These are phyloP conservation scores for Lasiosphaeria hispida DNA, from an alignment of 495 filamentous ascomycete genomes.

Conservation along the genomic window DNA sequence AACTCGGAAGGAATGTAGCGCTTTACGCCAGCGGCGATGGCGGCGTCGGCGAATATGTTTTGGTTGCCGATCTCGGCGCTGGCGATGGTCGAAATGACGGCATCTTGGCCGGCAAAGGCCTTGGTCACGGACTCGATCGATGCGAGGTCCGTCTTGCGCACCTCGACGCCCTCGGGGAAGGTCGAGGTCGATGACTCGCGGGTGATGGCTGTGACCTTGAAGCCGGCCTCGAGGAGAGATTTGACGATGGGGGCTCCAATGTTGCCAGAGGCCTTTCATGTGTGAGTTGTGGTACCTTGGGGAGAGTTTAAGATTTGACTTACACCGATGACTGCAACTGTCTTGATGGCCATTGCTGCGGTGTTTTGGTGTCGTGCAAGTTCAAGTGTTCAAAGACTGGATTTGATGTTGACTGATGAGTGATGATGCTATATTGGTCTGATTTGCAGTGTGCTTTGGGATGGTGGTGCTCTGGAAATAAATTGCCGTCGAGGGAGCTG, in stretches of 20 bases:
- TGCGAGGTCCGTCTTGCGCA: constrained; percentile 39
- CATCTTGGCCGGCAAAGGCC: constrained; percentile 51
- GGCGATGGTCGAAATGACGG: constrained; percentile 50
- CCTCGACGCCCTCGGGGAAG: constrained; percentile 31
- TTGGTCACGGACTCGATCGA: constrained; percentile 47
- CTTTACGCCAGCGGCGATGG: constrained; percentile 54
- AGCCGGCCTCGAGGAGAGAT: constrained; percentile 44
- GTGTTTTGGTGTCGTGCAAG: constrained; percentile 41
- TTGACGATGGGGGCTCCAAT: constrained; percentile 49
- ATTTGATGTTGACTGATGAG: too few relatives aligned
- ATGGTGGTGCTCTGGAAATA: too few relatives aligned
- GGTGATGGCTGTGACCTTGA: constrained; percentile 51
- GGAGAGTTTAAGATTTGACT: background rate
- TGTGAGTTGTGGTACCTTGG: background rate
- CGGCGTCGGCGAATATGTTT: constrained; percentile 53
- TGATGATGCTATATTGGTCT: too few relatives aligned
- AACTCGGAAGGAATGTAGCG: constrained; percentile 63
- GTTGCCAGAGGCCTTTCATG: constrained; percentile 45
- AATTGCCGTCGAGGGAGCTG: too few relatives aligned
- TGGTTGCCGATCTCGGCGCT: constrained; percentile 37
- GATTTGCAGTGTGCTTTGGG: too few relatives aligned
- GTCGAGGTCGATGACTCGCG: constrained; percentile 37
- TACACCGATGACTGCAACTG: constrained; percentile 16
- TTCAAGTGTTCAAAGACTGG: too few relatives aligned
- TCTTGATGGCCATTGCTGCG: constrained; percentile 13